Evolutionary conservation across 495 filamentous ascomycete species (phyloP).

Genomic region (Aspergillus conjunctus): DNA sequence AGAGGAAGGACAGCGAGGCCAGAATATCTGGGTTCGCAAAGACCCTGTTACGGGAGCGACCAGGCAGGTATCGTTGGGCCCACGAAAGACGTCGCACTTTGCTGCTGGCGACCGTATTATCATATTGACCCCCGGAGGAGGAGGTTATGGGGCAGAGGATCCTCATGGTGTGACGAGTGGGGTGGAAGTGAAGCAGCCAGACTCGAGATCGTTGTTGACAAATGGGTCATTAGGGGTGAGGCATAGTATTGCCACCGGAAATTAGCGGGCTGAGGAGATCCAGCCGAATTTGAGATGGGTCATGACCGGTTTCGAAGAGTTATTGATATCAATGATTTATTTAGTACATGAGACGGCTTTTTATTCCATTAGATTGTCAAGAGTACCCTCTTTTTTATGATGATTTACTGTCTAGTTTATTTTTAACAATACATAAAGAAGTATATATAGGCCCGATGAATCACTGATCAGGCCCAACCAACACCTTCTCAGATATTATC

Average conservation of each 20-base stretch:
- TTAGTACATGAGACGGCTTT: too few species aligned
- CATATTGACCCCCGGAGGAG: conserved; percentile 19
- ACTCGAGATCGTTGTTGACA: conserved; percentile 14
- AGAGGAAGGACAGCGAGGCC: conserved; percentile 15
- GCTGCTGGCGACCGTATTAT: conserved; percentile 16
- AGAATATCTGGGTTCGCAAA: conserved; percentile 23
- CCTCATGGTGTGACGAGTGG: background rate
- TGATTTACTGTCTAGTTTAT: too few species aligned
- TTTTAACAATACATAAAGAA: too few species aligned
- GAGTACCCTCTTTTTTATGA: too few species aligned
- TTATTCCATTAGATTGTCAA: too few species aligned
- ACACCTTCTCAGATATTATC: too few species aligned
- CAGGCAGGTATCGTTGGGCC: conserved; percentile 14
- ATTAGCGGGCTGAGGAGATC: conserved; percentile 3
- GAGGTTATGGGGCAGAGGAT: conserved; percentile 13
- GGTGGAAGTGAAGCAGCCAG: conserved; percentile 11
- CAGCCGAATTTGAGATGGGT: too few species aligned
- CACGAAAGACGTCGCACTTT: conserved; percentile 19
- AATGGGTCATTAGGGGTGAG: conserved; percentile 18
- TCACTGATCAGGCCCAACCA: too few species aligned
- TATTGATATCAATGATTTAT: too few species aligned
- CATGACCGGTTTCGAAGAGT: too few species aligned
- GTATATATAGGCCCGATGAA: too few species aligned
- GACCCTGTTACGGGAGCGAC: conserved; percentile 20
- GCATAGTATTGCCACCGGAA: conserved; percentile 18